Conservation (phyloP, 2,329 filamentous ascomycete genomes). For the Aureobasidium sp. region DNA sequence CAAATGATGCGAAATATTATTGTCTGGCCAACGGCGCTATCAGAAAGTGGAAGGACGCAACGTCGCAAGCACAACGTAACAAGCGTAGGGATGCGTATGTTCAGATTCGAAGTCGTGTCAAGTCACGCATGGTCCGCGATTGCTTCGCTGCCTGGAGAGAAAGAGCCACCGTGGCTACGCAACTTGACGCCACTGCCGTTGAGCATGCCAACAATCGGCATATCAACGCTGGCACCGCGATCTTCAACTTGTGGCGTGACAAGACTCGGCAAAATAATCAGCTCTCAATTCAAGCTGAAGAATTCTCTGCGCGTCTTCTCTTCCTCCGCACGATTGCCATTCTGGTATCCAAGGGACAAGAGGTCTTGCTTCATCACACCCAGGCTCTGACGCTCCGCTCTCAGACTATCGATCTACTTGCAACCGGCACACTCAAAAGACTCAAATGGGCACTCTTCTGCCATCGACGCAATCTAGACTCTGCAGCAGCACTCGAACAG, state of each 20-base stretch:
- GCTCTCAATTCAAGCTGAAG: constrained; percentile 25
- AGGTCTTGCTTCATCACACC: constrained; percentile 14
- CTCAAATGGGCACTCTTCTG: constrained; percentile 52
- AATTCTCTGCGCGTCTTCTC: constrained; percentile 15
- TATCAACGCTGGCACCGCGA: constrained; percentile 21
- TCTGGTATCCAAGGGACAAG: neutral
- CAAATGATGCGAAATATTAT: constrained; percentile 48
- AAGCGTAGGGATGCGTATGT: constrained; percentile 49
- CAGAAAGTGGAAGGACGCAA: constrained; percentile 43
- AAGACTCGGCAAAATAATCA: constrained; percentile 17
- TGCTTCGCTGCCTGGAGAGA: constrained; percentile 32
- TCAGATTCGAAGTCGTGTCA: constrained; percentile 42
- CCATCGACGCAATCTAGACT: constrained; percentile 41
- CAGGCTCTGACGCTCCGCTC: constrained; percentile 39
- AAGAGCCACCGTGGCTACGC: constrained; percentile 24
- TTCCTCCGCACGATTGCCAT: neutral
- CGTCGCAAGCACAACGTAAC: constrained; percentile 40
- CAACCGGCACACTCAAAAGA: constrained; percentile 35
- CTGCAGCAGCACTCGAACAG: constrained; percentile 43
- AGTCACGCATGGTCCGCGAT: constrained; percentile 43
- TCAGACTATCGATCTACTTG: constrained; percentile 33
- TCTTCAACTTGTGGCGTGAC: constrained; percentile 30
- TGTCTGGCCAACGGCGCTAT: constrained; percentile 42
- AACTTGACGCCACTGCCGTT: constrained; percentile 32
- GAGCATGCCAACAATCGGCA: constrained; percentile 28